Evolutionary conservation across 1,284 basidiomycete species (phyloP).

Genomic region (Cerrena zonata): DNA sequence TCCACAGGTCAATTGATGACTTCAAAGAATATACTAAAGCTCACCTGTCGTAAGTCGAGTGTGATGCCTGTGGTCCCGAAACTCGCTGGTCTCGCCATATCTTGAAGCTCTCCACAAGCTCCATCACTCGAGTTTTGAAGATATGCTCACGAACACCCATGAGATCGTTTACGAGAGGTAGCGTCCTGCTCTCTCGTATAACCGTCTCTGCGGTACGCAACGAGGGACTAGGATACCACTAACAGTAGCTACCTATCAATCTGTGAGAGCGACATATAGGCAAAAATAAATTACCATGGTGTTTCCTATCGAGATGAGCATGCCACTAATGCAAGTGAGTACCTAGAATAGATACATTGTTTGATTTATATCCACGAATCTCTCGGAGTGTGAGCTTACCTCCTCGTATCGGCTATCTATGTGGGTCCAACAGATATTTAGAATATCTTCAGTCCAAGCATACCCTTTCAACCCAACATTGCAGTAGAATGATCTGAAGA

Average conservation of each 20-base stretch:
- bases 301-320: slow-evolving; percentile 69
- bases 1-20: background rate
- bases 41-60: slow-evolving; percentile 78
- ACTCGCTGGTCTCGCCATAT: slow-evolving; percentile 64
- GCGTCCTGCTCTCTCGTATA: slow-evolving; percentile 62
- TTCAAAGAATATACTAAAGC: slow-evolving; percentile 14
- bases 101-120: slow-evolving; percentile 60
- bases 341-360: slow-evolving; percentile 37
- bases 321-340: slow-evolving; percentile 66
- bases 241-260: slow-evolving; percentile 6
- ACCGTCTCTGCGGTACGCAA: slow-evolving; percentile 65
- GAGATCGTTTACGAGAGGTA: slow-evolving; percentile 59
- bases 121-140: slow-evolving; percentile 51
- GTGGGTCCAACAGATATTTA: slow-evolving; percentile 66
- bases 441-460: slow-evolving; percentile 67
- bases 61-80: slow-evolving; percentile 69
- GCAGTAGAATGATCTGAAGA: slow-evolving; percentile 64
- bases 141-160: slow-evolving; percentile 69
- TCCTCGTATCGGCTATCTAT: slow-evolving; percentile 77
- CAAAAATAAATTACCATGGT: slow-evolving; percentile 47
- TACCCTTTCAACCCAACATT: slow-evolving; percentile 75
- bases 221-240: slow-evolving; percentile 69
- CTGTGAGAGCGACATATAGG: background rate
- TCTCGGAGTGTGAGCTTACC: slow-evolving; percentile 37
- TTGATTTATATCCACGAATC: no score